A percentile compares a stretch with the other conserved stretches of the same genome.
Evolutionary conservation across 192 early-diverging fungal species (phyloP).

Genomic region (Coemansia sp.): DNA sequence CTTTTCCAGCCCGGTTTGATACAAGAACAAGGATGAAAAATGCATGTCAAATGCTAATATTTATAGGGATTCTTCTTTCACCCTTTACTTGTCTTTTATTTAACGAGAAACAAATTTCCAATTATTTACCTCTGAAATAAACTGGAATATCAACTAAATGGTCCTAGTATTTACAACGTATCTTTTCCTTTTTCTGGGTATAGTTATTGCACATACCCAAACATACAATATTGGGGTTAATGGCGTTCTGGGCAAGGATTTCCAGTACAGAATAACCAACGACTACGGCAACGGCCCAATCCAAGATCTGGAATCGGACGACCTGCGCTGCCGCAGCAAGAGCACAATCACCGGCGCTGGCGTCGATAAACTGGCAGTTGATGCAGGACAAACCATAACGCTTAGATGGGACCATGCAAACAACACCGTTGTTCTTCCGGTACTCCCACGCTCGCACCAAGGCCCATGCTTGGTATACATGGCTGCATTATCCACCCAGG

Average conservation of each 20-base stretch:
- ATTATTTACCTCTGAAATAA: no score
- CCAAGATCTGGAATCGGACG: slow-evolving; percentile 2
- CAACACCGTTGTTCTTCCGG: slow-evolving; percentile 1
- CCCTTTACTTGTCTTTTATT: neutral
- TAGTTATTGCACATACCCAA: slow-evolving; percentile 12
- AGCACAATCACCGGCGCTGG: neutral
- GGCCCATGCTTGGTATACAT: slow-evolving; percentile 28
- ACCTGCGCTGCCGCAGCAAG: slow-evolving; percentile 20
- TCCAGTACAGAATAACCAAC: slow-evolving; percentile 1
- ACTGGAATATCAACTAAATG: neutral
- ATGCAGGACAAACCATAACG: slow-evolving; percentile 7
- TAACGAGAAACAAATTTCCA: neutral
- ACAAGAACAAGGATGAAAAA: no score
- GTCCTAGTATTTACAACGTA: neutral
- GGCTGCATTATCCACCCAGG: slow-evolving; percentile 12
- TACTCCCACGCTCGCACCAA: slow-evolving; percentile 17
- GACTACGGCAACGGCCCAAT: slow-evolving; percentile 11
- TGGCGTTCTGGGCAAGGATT: neutral
- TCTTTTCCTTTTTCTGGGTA: neutral
- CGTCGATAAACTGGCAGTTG: slow-evolving; percentile 7
- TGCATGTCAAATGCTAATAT: no score
- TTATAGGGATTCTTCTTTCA: no score
- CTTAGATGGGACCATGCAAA: slow-evolving; percentile 18
- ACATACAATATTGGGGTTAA: slow-evolving; percentile 14
- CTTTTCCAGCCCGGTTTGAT: no score